Evolutionary conservation across 768 basidiomycete species (phyloP).

Genomic region (Boletus patriciae): DNA sequence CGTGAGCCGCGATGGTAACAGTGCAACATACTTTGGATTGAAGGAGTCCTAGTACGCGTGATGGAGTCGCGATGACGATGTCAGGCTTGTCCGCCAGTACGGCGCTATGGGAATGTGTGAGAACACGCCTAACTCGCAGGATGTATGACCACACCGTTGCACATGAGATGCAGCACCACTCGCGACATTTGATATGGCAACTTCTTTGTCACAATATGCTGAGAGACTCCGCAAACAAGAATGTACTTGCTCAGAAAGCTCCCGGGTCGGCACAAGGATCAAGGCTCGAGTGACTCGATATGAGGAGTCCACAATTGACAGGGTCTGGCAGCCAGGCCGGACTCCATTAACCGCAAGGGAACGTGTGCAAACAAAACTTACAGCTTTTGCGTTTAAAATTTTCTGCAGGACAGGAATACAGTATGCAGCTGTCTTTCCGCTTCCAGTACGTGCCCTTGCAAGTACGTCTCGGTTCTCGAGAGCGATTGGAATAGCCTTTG

Average conservation of each 20-base stretch:
- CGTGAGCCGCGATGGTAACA: neutral
- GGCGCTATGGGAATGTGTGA: constrained; percentile 36
- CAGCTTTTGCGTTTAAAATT: constrained; percentile 76
- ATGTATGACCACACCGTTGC: constrained; percentile 54
- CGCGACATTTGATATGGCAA: constrained; percentile 74
- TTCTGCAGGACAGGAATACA: constrained; percentile 90
- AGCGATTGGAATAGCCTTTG: constrained; percentile 88
- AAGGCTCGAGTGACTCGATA: constrained; percentile 68
- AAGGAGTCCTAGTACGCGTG: constrained; percentile 63
- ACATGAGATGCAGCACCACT: constrained; percentile 68
- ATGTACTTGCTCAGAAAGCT: constrained; percentile 89
- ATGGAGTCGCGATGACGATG: constrained; percentile 77
- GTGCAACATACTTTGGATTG: constrained; percentile 58
- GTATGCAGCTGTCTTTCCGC: constrained; percentile 97
- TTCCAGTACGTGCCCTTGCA: constrained; percentile 91
- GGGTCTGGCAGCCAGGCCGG: constrained; percentile 23
- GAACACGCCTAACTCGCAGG: neutral
- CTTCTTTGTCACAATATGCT: constrained; percentile 76
- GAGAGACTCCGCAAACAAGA: constrained; percentile 63
- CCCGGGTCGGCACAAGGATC: constrained; percentile 87
- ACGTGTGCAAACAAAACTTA: constrained; percentile 39
- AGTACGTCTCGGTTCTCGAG: constrained; percentile 89
- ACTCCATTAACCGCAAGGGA: neutral
- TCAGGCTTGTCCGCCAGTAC: constrained; percentile 72
- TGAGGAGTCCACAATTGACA: constrained; percentile 40